Evolutionary conservation across 768 basidiomycete species (phyloP).

Genomic region (Lactifluus piperatus): DNA sequence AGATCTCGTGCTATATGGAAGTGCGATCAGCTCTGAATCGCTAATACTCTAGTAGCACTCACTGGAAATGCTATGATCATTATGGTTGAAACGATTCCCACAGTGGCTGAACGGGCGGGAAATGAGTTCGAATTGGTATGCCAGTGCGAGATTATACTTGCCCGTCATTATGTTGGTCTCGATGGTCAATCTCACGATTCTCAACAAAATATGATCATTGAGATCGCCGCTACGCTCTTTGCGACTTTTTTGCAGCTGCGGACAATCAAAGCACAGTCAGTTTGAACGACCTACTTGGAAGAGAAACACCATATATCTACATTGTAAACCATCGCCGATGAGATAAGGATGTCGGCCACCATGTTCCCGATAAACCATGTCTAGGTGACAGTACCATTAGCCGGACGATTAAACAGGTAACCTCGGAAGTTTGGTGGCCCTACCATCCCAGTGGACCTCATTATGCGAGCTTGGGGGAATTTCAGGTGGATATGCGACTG

Average conservation of each 20-base stretch:
- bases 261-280: background rate
- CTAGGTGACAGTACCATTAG: background rate
- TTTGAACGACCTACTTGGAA: background rate
- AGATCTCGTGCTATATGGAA: background rate
- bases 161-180: conserved; percentile 23
- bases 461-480: background rate
- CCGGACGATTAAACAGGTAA: background rate
- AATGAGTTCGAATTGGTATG: background rate
- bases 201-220: conserved; percentile 6
- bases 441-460: background rate
- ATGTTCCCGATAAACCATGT: conserved; percentile 3
- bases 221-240: background rate
- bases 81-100: background rate
- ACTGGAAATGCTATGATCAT: background rate
- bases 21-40: background rate
- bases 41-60: background rate
- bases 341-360: background rate
- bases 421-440: background rate
- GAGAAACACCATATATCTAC: background rate
- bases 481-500: background rate
- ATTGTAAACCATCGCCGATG: background rate
- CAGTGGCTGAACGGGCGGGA: background rate
- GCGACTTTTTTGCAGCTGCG: background rate
- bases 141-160: background rate
- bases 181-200: conserved; percentile 22